Evolutionary conservation across 2,329 filamentous ascomycete species (phyloP), one percentile per base, ranked within the genome.

Genomic region (Aureobasidium sp.): DNA sequence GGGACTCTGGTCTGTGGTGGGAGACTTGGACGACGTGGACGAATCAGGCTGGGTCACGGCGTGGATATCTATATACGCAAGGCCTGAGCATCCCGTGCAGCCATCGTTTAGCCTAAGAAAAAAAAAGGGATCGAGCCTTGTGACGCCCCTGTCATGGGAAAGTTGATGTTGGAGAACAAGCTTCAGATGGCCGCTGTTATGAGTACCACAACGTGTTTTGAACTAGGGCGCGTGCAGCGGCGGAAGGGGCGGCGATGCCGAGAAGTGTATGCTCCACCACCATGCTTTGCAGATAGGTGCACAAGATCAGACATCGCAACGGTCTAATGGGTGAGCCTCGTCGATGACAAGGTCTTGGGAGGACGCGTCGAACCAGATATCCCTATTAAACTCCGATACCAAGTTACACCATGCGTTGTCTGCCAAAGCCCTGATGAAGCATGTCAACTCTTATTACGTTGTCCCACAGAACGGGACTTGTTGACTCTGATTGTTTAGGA

Each of bases 21-120:
- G n/a, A 48, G 53, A 57, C 53, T 48, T 59, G 9, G 9, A 59
- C 56, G 57, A 64, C 58, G 58, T 61, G 52, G 51, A 64, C 62
- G 62, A 64, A 64, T 64, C 57, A 45, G 57, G 45, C 45, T 12
- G 55, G 55, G 55, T 59, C 45, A 34, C 45, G 36, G 45, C 57
- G 45, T 60, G 45, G 44, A 41, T 51, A 49, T 60, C 57, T 60
- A 60, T 60, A 60, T 60, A 60, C 57, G 57, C 42, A 60, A 51
- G 57, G 45, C 44, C 57, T 41, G 55, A 39, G 31, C 45, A 49
- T 60, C 45, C 57, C 57, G 45, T 60, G 57, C 57, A 51, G 22
- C 44, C 57, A 49, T 34, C 51, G 57, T 60, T 60, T 60, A 60
- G 57, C 44, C 45, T 60, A 51, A 49, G 57, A 31, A 39, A 41